Evolutionary conservation across 805 yeast genomes (phyloP), one percentile per base, ranked within the genome.

Genomic region (Kuraishia cidri): DNA sequence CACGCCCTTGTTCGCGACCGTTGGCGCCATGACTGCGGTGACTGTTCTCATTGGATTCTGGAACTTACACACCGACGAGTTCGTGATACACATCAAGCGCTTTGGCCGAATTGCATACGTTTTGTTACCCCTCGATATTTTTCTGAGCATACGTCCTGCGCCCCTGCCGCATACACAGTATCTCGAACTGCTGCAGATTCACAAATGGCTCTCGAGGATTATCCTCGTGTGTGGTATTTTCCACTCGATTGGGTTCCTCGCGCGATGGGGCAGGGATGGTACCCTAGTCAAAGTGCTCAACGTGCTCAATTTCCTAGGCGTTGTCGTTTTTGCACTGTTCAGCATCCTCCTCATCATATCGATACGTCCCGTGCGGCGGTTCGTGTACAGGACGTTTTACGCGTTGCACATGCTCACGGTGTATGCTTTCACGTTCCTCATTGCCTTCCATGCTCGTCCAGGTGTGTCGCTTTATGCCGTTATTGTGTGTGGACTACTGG

Each of bases 121-220:
- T 2, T 52, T 82, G 29, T 50, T 76, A 2, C 79, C 86, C 0
- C 51, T 81, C 22, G 72, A 73, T 41, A 54, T 79, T 3, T 61
- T 71, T 24, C 45, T 80, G 12, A 72, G 72, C 2, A 43, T 79
- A 10, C 60, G 79, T 35, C 85, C 86, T 2, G 56, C 66, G n/a
- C 66, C 68, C 24, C 46, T 66, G 34, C 63, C 62, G 4, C 46
- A 56, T 34, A 69, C 47, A 45, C 68, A 52, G 33, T 82, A 82
- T 44, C 49, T 78, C 37, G 72, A 70, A 33, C 54, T 72, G 10
- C 45, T 82, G 9, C 61, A 61, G 13, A 43, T 81, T 6, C 94
- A 82, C 48, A 79, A 79, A 44, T 80, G 90, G 88, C 41, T 79
- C 1, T 76, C 87, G 4, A 58, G 90, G 37, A 24, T 75, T 2